Evolutionary conservation across 2,329 filamentous ascomycete genomes (phyloP), one percentile per base, ranked within the genome.

Genomic region (Aspergillus puulaauensis): DNA sequence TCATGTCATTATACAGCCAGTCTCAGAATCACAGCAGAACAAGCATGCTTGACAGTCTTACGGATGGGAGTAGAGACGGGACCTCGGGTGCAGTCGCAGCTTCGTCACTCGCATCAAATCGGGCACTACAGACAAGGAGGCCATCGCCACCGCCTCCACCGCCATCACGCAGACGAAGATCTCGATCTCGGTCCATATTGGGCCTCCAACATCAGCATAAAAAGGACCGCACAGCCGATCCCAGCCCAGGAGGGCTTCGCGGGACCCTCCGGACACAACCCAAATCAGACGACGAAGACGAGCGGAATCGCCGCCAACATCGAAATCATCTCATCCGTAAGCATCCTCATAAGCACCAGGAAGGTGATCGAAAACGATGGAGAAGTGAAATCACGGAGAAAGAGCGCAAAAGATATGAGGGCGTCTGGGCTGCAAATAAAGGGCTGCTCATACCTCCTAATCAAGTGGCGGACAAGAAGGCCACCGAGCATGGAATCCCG

Each of bases 371-470:
- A 8, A 79, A 75, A 59, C 66, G 74, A 55, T 80, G 77, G 76
- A 69, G 73, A 43, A 73, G 73, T 47, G 73, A 75, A 57, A 65
- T 81, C 12, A 77, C 73, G 1, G 77, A 79, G 59, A 68, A 71
- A 27, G 77, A 80, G 55, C 71, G 78, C 37, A 81, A 79, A 61
- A 70, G 78, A 52, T 81, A 81, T 58, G 79, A 81, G 64, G 79
- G 78, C 4, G 77, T 81, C 4, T 81, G 79, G 78, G 79, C 78
- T 31, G 78, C 79, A 4, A 81, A 81, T 59, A 75, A 74, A 66
- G 78, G 79, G 11, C 54, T 77, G 17, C 66, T 73, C 40, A 67
- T 78, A 27, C 68, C 65, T 33, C 55, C 61, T 12, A 46, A 40
- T 7, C 53, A 54, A 17, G 41, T 60, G 43, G 9, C 61, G 17